phyloP scores from a whole-genome alignment of 768 basidiomycete genomes.

The Mycena vitilis region DNA sequence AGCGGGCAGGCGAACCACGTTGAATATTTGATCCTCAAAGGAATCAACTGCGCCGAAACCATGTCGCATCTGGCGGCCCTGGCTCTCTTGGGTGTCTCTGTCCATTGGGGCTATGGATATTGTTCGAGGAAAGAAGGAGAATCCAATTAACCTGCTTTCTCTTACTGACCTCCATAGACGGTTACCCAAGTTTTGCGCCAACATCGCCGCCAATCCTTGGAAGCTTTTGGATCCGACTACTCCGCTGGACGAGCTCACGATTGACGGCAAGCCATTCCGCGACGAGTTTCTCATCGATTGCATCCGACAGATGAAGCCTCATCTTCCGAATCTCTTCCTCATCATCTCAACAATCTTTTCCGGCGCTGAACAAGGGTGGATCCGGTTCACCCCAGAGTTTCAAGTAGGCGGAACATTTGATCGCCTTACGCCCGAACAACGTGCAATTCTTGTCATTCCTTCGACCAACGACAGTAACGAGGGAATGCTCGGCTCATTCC shows the following conservation, averaged over 20 bases:
- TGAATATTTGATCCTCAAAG: constrained; percentile 38
- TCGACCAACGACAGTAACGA: constrained; percentile 40
- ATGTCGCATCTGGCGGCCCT: constrained; percentile 9
- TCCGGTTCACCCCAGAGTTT: background rate
- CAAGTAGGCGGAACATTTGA: constrained; percentile 14
- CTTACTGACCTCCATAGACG: constrained; percentile 3
- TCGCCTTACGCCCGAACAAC: constrained; percentile 37
- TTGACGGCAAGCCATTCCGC: background rate
- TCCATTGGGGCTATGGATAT: background rate
- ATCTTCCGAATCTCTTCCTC: background rate
- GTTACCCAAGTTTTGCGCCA: background rate
- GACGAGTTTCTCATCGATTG: background rate
- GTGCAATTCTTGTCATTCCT: constrained; percentile 23
- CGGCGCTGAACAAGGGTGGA: background rate
- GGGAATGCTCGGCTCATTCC: constrained; percentile 13
- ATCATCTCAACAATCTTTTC: constrained; percentile 2
- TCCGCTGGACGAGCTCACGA: background rate
- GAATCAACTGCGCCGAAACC: constrained; percentile 39
- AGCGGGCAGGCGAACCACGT: constrained; percentile 36
- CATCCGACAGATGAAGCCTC: background rate
- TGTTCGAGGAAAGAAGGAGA: background rate
- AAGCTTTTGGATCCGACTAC: background rate
- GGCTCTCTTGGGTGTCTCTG: constrained; percentile 8
- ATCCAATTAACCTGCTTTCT: background rate
- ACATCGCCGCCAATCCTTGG: background rate